Percentiles rank a stretch among this genome's conserved stretches.
These are phyloP conservation scores for Phellinidium pouzarii DNA, from an alignment of 1,284 basidiomycete species.

Conservation along the genomic window DNA sequence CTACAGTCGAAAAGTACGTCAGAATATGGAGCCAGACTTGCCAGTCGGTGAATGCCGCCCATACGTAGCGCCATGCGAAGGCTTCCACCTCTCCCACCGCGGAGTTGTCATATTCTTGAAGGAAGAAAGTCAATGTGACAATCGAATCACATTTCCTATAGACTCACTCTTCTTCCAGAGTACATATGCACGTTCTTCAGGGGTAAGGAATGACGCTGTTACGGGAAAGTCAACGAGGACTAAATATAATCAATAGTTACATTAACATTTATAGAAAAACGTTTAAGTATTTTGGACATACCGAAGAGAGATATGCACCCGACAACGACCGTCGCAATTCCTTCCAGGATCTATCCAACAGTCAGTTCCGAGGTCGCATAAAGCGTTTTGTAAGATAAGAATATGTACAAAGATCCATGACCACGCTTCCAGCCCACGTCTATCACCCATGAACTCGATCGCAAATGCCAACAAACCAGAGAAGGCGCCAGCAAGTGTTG, in stretches of 20 bases:
- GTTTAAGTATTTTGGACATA: slow-evolving; percentile 24
- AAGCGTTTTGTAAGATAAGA: too few species aligned
- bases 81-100: slow-evolving; percentile 60
- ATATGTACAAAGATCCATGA: slow-evolving; percentile 40
- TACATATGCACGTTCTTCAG: slow-evolving; percentile 50
- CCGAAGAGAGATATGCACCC: slow-evolving; percentile 39
- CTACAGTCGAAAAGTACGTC: slow-evolving; percentile 53
- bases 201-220: slow-evolving; percentile 45
- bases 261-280: too few species aligned
- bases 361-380: not conserved
- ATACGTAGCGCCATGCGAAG: slow-evolving; percentile 47
- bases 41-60: slow-evolving; percentile 55
- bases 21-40: slow-evolving; percentile 57
- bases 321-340: slow-evolving; percentile 42
- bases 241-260: slow-evolving; percentile 17
- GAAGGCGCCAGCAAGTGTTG: slow-evolving; percentile 30
- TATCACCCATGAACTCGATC: slow-evolving; percentile 37
- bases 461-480: slow-evolving; percentile 36
- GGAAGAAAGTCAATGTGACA: not conserved
- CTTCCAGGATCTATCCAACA: slow-evolving; percentile 44
- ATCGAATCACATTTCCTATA: too few species aligned
- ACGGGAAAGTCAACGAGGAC: slow-evolving; percentile 54
- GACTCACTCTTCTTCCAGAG: slow-evolving; percentile 55
- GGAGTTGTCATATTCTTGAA: slow-evolving; percentile 56
- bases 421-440: slow-evolving; percentile 35